Conservation (phyloP, 768 basidiomycete genomes). For the Collybia sordida region DNA sequence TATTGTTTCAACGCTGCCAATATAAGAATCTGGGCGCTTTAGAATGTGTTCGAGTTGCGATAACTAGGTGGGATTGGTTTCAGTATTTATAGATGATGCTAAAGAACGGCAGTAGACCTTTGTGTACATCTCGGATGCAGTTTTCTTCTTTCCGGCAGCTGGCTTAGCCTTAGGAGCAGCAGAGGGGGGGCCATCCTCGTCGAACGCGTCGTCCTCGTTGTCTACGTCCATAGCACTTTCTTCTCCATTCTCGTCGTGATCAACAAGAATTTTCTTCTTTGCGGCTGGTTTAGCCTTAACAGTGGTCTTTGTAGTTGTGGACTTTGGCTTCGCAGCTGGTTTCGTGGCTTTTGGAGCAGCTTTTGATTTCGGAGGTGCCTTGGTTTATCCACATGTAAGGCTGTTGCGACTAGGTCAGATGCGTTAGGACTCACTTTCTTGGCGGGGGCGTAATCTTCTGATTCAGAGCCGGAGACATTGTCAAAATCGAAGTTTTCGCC, state of each 20-base stretch:
- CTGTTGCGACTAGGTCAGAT: conserved; percentile 1
- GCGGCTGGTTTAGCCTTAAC: conserved; percentile 42
- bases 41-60: conserved; percentile 94
- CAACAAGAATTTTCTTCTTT: conserved; percentile 72
- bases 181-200: conserved; percentile 28
- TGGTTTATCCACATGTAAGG: conserved; percentile 15
- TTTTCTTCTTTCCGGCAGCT: conserved; percentile 69
- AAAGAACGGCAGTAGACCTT: conserved; percentile 51
- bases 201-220: conserved; percentile 35
- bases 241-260: conserved; percentile 65
- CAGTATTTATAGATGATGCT: neutral
- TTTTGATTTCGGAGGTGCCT: conserved; percentile 21
- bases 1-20: conserved; percentile 91
- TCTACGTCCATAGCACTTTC: conserved; percentile 44
- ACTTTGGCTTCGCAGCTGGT: conserved; percentile 36
- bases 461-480: conserved; percentile 59
- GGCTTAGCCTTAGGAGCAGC: conserved; percentile 19
- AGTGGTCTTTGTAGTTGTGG: conserved; percentile 20
- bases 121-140: conserved; percentile 86
- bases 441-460: conserved; percentile 65
- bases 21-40: conserved; percentile 91
- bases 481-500: conserved; percentile 67
- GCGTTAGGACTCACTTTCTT: conserved; percentile 45
- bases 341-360: conserved; percentile 17
- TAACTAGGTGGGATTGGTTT: conserved; percentile 52